Evolutionary conservation across 345 rosid species (phyloP), one percentile per base, ranked within the genome.

Genomic region (Gossypium anomalum): DNA sequence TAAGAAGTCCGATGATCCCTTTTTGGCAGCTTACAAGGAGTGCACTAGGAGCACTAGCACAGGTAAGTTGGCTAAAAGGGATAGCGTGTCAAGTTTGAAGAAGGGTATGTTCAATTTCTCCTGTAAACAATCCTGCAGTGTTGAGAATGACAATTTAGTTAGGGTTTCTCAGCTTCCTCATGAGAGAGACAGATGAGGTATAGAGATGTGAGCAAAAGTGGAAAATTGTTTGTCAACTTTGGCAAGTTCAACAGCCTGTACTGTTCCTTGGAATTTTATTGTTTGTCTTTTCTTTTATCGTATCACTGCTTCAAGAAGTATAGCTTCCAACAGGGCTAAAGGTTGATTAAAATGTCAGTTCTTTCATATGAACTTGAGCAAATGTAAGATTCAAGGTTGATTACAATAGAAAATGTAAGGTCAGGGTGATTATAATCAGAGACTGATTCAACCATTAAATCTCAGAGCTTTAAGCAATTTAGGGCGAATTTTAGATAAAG

Each of bases 51-150:
- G 70, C 58, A 55, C 72, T 17, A 67, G n/a, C 41, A 67, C 34
- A 65, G 51, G 71, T 22, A 79, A 71, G 79, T 7, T 25, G 77
- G 66, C 74, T 2, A 74, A 59, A 38, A 67, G 49, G 0, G 55
- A 14, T 43, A 69, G 25, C n/a, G 70, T 69, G 73, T 44, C 60
- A 14, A 64, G 41, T 34, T 60, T 75, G 72, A 80, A 66, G 56
- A 72, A 75, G 58, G 70, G 52, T 11, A 3, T 83, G 51, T 56
- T 57, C 34, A 64, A n/a, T 20, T 79, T 85, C 20, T 87, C 87
- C 11, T 87, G 90, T 56, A 85, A 83, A 78, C 29, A 64, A 19
- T 82, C 87, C 2, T 83, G 83, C 68, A 43, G 78, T 69, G 84
- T 85, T 56, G 75, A 78, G 59, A 81, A 81, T 66, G 85, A 76